These are phyloP conservation scores for Tolypocladium paradoxum DNA, from an alignment of 2,329 filamentous ascomycete species.

Conservation along the genomic window DNA sequence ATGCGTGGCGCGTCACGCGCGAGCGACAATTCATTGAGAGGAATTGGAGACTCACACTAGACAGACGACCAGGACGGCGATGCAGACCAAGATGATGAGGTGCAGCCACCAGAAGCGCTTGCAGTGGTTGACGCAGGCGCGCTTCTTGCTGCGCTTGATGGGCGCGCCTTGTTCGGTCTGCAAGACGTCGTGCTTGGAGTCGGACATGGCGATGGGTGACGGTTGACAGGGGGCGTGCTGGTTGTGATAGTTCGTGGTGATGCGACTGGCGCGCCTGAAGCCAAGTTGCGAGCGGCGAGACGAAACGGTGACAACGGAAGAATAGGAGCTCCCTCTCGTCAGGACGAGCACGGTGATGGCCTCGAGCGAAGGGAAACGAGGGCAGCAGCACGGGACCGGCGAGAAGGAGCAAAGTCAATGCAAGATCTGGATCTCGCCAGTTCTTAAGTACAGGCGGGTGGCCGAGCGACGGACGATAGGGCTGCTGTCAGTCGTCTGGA, in stretches of 20 bases:
- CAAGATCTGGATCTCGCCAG: constrained; percentile 4
- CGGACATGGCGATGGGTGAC: constrained; percentile 20
- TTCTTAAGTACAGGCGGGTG: constrained; percentile 2
- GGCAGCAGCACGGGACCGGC: background rate
- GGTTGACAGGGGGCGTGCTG: background rate
- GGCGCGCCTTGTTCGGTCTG: constrained; percentile 23
- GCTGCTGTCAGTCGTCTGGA: background rate
- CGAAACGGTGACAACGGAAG: background rate
- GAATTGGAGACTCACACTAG: constrained; percentile 40
- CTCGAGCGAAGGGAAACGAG: background rate
- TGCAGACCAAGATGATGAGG: constrained; percentile 36
- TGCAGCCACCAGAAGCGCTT: constrained; percentile 52
- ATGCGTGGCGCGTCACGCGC: background rate
- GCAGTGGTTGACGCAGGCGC: constrained; percentile 34
- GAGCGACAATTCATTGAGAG: background rate
- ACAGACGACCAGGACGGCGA: constrained; percentile 44
- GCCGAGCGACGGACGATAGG: background rate
- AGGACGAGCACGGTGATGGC: background rate
- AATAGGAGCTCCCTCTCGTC: background rate
- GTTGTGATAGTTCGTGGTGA: background rate
- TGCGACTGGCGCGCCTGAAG: background rate
- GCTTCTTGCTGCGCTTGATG: constrained; percentile 21
- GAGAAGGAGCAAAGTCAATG: background rate
- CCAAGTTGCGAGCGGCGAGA: background rate
- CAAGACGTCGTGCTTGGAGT: constrained; percentile 21